Evolutionary conservation across 2,329 filamentous ascomycete genomes (phyloP).

Genomic region (Coniochaeta sp.): DNA sequence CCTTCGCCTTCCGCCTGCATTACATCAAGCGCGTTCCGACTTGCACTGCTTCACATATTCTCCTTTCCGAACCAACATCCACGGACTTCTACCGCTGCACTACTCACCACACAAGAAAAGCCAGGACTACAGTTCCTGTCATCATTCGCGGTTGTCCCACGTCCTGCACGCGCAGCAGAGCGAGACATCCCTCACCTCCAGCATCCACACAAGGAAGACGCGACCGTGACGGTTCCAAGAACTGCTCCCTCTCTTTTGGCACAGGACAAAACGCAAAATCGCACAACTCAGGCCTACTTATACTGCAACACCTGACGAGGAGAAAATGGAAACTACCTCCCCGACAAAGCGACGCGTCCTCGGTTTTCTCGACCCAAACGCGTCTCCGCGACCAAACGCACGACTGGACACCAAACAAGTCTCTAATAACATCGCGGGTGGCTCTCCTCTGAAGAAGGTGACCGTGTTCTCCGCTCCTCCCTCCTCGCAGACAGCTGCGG

Average conservation of each 20-base stretch:
- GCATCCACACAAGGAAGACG: neutral
- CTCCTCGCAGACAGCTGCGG: neutral
- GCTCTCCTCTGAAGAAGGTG: slow-evolving; percentile 3
- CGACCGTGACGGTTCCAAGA: neutral
- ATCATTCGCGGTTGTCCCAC: too few species aligned
- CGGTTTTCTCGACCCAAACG: slow-evolving; percentile 38
- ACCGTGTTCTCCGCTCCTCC: slow-evolving; percentile 4
- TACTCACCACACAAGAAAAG: too few species aligned
- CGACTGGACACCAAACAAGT: slow-evolving; percentile 5
- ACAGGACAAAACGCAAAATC: neutral
- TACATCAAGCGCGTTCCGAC: neutral
- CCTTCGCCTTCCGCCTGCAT: neutral
- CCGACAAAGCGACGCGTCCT: slow-evolving; percentile 43
- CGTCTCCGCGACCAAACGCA: slow-evolving; percentile 21
- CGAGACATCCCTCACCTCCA: neutral
- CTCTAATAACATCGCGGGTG: slow-evolving; percentile 5
- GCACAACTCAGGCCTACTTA: too few species aligned
- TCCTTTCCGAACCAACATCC: neutral
- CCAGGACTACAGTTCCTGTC: too few species aligned
- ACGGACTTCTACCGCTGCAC: neutral
- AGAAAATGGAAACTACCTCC: slow-evolving; percentile 16
- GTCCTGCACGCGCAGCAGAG: neutral
- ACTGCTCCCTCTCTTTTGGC: neutral
- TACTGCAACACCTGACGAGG: too few species aligned
- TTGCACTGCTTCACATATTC: neutral